These are phyloP conservation scores for Penicillium brasilianum DNA, from an alignment of 2,329 filamentous ascomycete genomes.

Conservation along the genomic window DNA sequence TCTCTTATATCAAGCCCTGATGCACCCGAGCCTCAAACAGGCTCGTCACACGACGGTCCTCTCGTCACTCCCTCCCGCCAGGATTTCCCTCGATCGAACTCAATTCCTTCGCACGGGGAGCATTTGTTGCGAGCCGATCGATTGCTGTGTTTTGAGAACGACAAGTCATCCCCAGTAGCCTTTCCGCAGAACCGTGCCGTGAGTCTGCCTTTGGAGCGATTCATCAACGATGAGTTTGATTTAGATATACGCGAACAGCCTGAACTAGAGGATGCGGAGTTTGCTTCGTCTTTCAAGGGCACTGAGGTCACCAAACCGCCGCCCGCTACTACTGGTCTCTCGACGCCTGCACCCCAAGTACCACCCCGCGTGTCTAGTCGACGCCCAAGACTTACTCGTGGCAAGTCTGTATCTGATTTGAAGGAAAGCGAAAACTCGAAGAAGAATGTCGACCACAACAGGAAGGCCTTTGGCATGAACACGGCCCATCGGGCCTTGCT, in stretches of 20 bases:
- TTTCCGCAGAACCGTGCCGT: conserved; percentile 40
- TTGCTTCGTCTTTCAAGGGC: conserved; percentile 19
- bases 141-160: conserved; percentile 36
- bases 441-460: conserved; percentile 27
- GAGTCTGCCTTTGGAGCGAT: conserved; percentile 46
- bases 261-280: conserved; percentile 17
- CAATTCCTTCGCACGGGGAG: conserved; percentile 29
- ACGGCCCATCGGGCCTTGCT: conserved; percentile 26
- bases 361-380: conserved; percentile 15
- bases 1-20: conserved; percentile 40
- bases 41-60: conserved; percentile 35
- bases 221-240: conserved; percentile 46
- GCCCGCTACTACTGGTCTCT: conserved; percentile 8
- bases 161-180: conserved; percentile 30
- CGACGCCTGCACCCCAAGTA: conserved; percentile 12
- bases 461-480: conserved; percentile 24
- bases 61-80: conserved; percentile 30
- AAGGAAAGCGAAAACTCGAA: conserved; percentile 21
- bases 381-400: conserved; percentile 22
- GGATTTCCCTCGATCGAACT: conserved; percentile 23
- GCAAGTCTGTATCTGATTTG: conserved; percentile 27
- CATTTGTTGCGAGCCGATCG: conserved; percentile 40
- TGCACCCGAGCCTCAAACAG: conserved; percentile 32
- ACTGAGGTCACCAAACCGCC: conserved; percentile 21
- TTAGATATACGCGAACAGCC: conserved; percentile 31